Base-by-base conservation (phyloP, 2,329 filamentous ascomycete species). In the Stachybotrys chlorohalonatus region DNA sequence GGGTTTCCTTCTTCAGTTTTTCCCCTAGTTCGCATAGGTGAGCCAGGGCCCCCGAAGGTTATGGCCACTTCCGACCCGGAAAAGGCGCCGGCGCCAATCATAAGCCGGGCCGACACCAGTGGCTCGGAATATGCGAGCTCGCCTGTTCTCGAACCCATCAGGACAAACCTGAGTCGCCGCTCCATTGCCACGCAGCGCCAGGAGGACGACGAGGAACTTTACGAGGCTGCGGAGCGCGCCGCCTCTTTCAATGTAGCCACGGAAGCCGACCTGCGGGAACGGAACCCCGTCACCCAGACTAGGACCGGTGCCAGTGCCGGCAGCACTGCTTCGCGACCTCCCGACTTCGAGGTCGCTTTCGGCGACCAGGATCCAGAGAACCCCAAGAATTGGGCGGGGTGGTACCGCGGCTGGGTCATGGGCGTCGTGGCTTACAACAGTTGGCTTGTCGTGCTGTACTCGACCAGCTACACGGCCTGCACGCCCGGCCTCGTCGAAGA, bases 381-480 rank as follows among this genome's bases (percentile, higher is more conserved):
- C 61, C 87, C 88, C 0, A 76, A 79, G 57, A 87, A 89, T 63
- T 91, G 87, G 87, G 70, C 81, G 0, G 65, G 84, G 50, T 73
- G 70, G 63, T 71, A 73, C 60, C 66, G 76, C 58, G 56, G 64
- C 49, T 78, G 72, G 71, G 66, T 68, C 53, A 67, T 76, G 52
- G 68, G 73, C 70, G 75, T 63, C 57, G 69, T 78, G 51, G 75
- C 74, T 39, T 75, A 71, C 55, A 71, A 73, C 6, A 74, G 73
- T 1, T 78, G 75, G 76, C 68, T 75, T 17, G 67, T 76, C n/a
- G 85, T 90, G 15, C 66, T 90, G 49, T 90, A 91, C 65, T 90
- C 85, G 50, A 94, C 90, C 0, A 85, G 82, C 52, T 95, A 94
- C 66, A 90, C 89, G 1, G 82, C 85, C 1, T 85, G 84, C 3